These are phyloP conservation scores for Candida xiaguanensis DNA, from an alignment of 805 yeast genomes.

Conservation along the genomic window DNA sequence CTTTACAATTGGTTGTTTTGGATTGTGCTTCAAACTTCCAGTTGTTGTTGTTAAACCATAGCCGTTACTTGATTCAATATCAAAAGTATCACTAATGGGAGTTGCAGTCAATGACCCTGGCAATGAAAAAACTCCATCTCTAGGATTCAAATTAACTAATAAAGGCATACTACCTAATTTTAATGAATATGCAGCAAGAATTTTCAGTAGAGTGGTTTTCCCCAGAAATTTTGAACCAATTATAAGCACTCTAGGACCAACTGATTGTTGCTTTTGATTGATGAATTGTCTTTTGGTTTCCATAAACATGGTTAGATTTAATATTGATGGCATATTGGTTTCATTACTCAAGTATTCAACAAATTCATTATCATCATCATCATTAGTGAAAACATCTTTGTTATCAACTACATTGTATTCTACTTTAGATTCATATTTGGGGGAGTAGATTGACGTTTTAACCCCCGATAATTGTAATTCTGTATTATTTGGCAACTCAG, in stretches of 20 bases:
- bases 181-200: constrained; percentile 69
- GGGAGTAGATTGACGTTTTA: constrained; percentile 37
- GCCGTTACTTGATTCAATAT: constrained; percentile 65
- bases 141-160: constrained; percentile 76
- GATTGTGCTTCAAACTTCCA: constrained; percentile 72
- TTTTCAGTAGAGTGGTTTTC: constrained; percentile 70
- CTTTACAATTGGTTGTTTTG: constrained; percentile 86
- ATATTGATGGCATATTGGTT: constrained; percentile 57
- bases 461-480: constrained; percentile 41
- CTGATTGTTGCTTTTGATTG: constrained; percentile 15
- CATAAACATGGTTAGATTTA: constrained; percentile 72
- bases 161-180: constrained; percentile 67
- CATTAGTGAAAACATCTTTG: constrained; percentile 9
- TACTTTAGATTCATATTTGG: constrained; percentile 50
- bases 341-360: constrained; percentile 70
- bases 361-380: constrained; percentile 33
- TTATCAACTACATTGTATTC: constrained; percentile 7
- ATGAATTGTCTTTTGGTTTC: constrained; percentile 48
- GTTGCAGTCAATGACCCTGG: constrained; percentile 88
- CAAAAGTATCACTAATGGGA: constrained; percentile 75
- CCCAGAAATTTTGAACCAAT: constrained; percentile 75
- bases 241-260: constrained; percentile 60
- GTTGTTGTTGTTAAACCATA: constrained; percentile 73
- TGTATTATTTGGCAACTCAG: constrained; percentile 75
- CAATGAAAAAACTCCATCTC: constrained; percentile 61